A percentile compares a stretch with the other conserved stretches of the same genome.
Conservation (phyloP, 495 filamentous ascomycete species). For the Staphylotrichum tortipilum region DNA sequence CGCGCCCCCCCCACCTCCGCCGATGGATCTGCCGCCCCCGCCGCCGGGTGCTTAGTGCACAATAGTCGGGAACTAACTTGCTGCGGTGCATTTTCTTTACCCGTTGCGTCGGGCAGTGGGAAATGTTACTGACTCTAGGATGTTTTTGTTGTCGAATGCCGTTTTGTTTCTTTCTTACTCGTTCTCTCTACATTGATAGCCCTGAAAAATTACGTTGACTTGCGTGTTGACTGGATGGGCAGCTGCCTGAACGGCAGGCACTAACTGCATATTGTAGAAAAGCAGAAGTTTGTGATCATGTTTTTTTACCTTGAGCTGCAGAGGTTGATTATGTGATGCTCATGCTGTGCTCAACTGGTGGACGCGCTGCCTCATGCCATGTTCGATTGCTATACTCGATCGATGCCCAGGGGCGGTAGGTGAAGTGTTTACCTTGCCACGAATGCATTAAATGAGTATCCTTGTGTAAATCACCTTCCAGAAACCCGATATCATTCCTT, state of each 20-base stretch:
- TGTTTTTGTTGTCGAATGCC: background rate
- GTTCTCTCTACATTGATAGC: background rate
- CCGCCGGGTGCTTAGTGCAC: slow-evolving; percentile 48
- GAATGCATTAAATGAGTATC: no score
- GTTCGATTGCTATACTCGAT: no score
- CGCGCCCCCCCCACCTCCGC: slow-evolving; percentile 60
- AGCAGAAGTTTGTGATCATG: background rate
- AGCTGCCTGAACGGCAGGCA: slow-evolving; percentile 6
- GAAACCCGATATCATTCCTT: no score
- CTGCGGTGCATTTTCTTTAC: background rate
- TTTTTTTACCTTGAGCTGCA: background rate
- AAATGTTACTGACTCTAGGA: slow-evolving; percentile 22
- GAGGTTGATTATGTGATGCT: background rate
- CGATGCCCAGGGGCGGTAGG: no score
- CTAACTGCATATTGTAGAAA: slow-evolving; percentile 21
- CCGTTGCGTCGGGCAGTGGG: background rate
- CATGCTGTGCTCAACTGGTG: no score
- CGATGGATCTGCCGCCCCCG: slow-evolving; percentile 67
- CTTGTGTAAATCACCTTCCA: no score
- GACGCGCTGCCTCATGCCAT: no score
- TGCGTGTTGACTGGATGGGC: no score
- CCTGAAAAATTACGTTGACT: background rate
- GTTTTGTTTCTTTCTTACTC: slow-evolving; percentile 1
- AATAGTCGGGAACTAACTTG: slow-evolving; percentile 1
- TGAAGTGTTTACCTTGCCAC: no score